These are phyloP conservation scores for Marsdenia floribunda DNA, from an alignment of 257 asterid species.

Conservation along the genomic window DNA sequence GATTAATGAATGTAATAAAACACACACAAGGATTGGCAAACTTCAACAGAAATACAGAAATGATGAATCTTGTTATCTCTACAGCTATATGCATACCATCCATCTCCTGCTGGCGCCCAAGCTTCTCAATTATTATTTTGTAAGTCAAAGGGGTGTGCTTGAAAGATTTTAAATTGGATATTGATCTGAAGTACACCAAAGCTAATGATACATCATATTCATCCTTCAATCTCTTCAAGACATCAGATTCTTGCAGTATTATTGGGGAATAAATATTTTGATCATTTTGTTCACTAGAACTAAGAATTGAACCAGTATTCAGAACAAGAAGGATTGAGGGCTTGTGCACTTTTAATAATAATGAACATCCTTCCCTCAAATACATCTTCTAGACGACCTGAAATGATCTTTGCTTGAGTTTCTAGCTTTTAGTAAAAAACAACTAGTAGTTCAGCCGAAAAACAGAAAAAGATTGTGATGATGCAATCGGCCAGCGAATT, in stretches of 20 bases:
- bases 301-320: conserved; percentile 36
- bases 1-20: background rate
- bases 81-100: conserved; percentile 25
- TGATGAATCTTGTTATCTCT: background rate
- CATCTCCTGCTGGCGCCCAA: conserved; percentile 48
- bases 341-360: conserved; percentile 53
- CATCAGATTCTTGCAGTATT: conserved; percentile 50
- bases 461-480: no score
- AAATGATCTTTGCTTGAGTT: background rate
- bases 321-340: conserved; percentile 60
- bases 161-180: conserved; percentile 53
- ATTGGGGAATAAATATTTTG: conserved; percentile 23
- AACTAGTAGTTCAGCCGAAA: background rate
- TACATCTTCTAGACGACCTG: conserved; percentile 28
- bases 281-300: conserved; percentile 6
- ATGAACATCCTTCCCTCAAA: conserved; percentile 66
- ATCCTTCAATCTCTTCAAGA: conserved; percentile 43
- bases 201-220: conserved; percentile 46
- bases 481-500: no score
- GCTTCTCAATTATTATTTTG: conserved; percentile 60
- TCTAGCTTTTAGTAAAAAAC: background rate
- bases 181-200: conserved; percentile 56
- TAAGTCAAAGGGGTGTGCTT: conserved; percentile 73
- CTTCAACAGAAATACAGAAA: background rate
- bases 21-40: background rate